Evolutionary conservation across 75 land plant species (phyloP).

Genomic region (Azolla pinnata): DNA sequence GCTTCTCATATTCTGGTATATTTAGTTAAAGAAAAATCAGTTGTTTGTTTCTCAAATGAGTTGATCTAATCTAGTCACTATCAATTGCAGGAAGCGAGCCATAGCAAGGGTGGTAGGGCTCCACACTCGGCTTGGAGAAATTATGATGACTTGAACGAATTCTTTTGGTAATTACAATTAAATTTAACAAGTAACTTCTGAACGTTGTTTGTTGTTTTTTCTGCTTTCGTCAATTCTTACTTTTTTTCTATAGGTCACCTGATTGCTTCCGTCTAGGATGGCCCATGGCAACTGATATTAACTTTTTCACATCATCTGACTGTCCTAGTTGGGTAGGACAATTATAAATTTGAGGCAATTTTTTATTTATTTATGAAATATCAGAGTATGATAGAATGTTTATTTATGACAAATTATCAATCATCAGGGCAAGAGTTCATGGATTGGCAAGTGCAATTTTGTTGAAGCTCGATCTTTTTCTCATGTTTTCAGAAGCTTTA

Average conservation of each 20-base stretch:
- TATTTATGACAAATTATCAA: slow-evolving; percentile 1
- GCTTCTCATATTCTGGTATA: too few species aligned
- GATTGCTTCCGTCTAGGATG: slow-evolving; percentile 88
- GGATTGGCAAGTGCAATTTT: slow-evolving; percentile 56
- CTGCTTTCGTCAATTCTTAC: slow-evolving; percentile 5
- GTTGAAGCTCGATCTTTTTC: slow-evolving; percentile 87
- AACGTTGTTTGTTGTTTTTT: neutral
- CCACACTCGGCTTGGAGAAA: slow-evolving; percentile 95
- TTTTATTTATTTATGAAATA: neutral
- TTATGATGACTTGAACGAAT: slow-evolving; percentile 97
- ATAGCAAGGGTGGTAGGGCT: slow-evolving; percentile 53
- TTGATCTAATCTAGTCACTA: too few species aligned
- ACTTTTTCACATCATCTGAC: slow-evolving; percentile 40
- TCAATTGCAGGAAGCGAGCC: slow-evolving; percentile 83
- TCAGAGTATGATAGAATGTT: slow-evolving; percentile 1
- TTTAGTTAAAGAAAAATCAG: too few species aligned
- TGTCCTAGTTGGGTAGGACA: neutral
- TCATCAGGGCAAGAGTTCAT: neutral
- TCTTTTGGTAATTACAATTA: slow-evolving; percentile 59
- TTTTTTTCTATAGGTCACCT: slow-evolving; percentile 45
- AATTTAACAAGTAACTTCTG: neutral
- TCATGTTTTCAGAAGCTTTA: slow-evolving; percentile 87
- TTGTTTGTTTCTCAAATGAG: too few species aligned
- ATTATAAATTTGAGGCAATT: neutral
- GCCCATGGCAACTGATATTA: slow-evolving; percentile 91